Evolutionary conservation across 179 eudicot species (phyloP), one percentile per base, ranked within the genome.

Genomic region (Actinidia arguta): DNA sequence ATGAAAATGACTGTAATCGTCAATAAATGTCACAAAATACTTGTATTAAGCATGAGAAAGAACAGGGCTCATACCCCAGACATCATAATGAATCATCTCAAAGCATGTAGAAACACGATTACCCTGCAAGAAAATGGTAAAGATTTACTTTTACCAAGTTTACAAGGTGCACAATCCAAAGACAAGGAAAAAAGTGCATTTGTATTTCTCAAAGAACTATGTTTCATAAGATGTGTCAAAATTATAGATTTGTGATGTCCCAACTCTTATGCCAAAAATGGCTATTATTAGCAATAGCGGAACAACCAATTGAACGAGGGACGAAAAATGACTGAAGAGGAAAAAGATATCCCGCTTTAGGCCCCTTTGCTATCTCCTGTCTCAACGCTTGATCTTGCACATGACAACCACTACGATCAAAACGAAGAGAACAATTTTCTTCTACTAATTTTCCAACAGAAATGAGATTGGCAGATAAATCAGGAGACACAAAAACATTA

Each of bases 321-420:
- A 14, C n/a, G 42, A 62, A 64, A 78, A 67, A 42, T 7, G 46
- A 6, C 0, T 51, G 55, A 51, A 79, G 27, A 51, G 69, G 82
- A 80, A 80, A 69, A 8, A 80, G 11, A 9, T 54, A 42, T 18
- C 85, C 80, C 18, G 50, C 47, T 74, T 82, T 82, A 74, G 63
- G 80, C 55, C 80, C 64, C 39, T 56, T 62, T 36, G 68, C 66
- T 27, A 82, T 76, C 75, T 62, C 54, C 13, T 48, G 27, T 56
- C 81, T 31, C 48, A 63, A 76, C 77, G 24, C 69, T 50, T 77
- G 81, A 24, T 77, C 69, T n/a, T 59, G 17, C 73, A 78, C 81
- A 78, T 0, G 42, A 78, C 73, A 78, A 63, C 72, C 58, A 78
- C 5, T 22, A 47, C 44, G 22, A 78, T 18, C 50, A 78, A 63